Percentiles rank a stretch among this genome's conserved stretches.
Conservation (phyloP, 2,329 filamentous ascomycete genomes). For the Cladosporium velox region DNA sequence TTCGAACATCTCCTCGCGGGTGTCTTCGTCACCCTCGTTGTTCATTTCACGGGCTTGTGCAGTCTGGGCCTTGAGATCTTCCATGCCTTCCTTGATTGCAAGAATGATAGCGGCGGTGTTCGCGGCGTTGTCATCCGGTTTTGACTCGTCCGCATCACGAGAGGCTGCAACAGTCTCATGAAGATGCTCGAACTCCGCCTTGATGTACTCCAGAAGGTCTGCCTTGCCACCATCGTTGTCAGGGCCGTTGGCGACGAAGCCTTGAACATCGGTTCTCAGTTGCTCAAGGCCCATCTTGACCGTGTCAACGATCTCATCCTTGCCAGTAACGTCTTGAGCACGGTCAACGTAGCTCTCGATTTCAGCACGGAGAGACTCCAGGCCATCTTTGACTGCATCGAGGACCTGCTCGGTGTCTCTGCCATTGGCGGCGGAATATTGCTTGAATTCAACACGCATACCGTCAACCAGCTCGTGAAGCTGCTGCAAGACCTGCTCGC, state of each 20-base stretch:
- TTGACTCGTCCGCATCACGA: conserved; percentile 27
- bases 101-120: conserved; percentile 36
- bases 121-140: conserved; percentile 21
- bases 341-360: conserved; percentile 81
- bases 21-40: conserved; percentile 18
- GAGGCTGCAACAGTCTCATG: conserved; percentile 56
- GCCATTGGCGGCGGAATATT: conserved; percentile 76
- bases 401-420: conserved; percentile 85
- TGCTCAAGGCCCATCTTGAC: conserved; percentile 66
- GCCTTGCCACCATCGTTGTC: conserved; percentile 45
- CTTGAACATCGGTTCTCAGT: conserved; percentile 63
- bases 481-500: conserved; percentile 61
- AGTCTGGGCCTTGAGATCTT: conserved; percentile 34
- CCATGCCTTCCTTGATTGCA: conserved; percentile 36
- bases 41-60: background rate
- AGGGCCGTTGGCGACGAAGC: conserved; percentile 49
- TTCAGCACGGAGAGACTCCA: conserved; percentile 76
- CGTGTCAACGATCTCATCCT: conserved; percentile 76
- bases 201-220: conserved; percentile 54
- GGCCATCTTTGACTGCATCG: conserved; percentile 82
- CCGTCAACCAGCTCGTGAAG: conserved; percentile 61
- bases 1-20: conserved; percentile 56
- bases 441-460: conserved; percentile 68
- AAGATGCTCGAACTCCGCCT: conserved; percentile 61
- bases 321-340: conserved; percentile 66